Conservation (phyloP, 805 yeast genomes). For the Diddensiella caesifluorescens region DNA sequence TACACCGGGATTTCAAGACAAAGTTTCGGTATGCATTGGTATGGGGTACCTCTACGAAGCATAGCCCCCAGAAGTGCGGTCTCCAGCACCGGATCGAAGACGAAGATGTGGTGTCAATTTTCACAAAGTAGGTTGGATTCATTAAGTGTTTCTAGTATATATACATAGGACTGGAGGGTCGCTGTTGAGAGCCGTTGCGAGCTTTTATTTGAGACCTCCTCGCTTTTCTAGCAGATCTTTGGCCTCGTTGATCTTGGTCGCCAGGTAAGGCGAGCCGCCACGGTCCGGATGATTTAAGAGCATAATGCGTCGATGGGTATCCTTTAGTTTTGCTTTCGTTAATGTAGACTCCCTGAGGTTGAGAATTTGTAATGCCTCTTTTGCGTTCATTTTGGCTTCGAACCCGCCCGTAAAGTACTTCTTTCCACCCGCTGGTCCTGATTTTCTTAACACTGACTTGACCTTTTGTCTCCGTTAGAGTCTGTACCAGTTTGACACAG, state of each 20-base stretch:
- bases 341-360: conserved; percentile 46
- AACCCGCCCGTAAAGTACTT: conserved; percentile 83
- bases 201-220: conserved; percentile 26
- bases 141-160: background rate
- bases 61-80: conserved; percentile 96
- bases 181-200: background rate
- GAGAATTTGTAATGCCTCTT: conserved; percentile 82
- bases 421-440: conserved; percentile 63
- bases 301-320: conserved; percentile 72
- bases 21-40: conserved; percentile 92
- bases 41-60: conserved; percentile 95
- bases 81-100: conserved; percentile 75
- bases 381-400: conserved; percentile 83
- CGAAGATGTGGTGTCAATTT: conserved; percentile 90
- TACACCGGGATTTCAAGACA: conserved; percentile 87
- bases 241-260: conserved; percentile 83
- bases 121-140: conserved; percentile 54
- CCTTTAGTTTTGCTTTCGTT: conserved; percentile 45
- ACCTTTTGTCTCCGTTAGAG: conserved; percentile 2
- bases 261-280: conserved; percentile 78
- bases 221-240: conserved; percentile 73
- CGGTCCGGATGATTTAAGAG: conserved; percentile 81
- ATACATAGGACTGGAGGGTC: background rate
- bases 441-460: conserved; percentile 29
- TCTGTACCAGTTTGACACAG: background rate